phyloP scores from a whole-genome alignment of 495 filamentous ascomycete genomes.

The Wilcoxina mikolae region DNA sequence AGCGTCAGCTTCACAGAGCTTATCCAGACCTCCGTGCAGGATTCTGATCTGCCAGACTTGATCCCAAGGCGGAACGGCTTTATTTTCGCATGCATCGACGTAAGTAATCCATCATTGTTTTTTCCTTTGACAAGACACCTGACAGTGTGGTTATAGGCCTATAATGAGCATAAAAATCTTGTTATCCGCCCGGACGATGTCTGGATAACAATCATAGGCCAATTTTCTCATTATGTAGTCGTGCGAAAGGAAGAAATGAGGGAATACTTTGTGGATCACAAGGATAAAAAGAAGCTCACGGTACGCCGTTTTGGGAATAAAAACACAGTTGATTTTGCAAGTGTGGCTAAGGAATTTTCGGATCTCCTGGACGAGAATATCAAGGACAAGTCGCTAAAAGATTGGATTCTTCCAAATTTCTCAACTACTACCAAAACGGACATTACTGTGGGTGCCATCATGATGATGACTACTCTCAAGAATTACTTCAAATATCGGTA shows the following conservation, averaged over 20 bases:
- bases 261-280: constrained; percentile 33
- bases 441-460: constrained; percentile 31
- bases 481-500: constrained; percentile 34
- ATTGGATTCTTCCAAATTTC: constrained; percentile 36
- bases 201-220: constrained; percentile 44
- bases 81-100: constrained; percentile 33
- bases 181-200: constrained; percentile 46
- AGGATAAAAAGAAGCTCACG: constrained; percentile 34
- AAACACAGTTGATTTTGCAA: constrained; percentile 30
- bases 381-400: constrained; percentile 27
- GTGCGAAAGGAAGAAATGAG: constrained; percentile 35
- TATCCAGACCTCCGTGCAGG: constrained; percentile 6
- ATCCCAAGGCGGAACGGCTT: constrained; percentile 38
- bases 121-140: not conserved
- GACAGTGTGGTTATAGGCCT: constrained; percentile 32
- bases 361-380: constrained; percentile 31
- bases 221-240: constrained; percentile 41
- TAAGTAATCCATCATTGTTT: not conserved
- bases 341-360: constrained; percentile 31
- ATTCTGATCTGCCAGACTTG: constrained; percentile 18
- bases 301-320: constrained; percentile 28
- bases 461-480: constrained; percentile 37
- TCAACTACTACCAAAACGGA: constrained; percentile 34
- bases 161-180: constrained; percentile 41
- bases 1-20: not conserved